Base-by-base conservation (phyloP, 1,284 basidiomycete species). In the Omphalotus olearius region DNA sequence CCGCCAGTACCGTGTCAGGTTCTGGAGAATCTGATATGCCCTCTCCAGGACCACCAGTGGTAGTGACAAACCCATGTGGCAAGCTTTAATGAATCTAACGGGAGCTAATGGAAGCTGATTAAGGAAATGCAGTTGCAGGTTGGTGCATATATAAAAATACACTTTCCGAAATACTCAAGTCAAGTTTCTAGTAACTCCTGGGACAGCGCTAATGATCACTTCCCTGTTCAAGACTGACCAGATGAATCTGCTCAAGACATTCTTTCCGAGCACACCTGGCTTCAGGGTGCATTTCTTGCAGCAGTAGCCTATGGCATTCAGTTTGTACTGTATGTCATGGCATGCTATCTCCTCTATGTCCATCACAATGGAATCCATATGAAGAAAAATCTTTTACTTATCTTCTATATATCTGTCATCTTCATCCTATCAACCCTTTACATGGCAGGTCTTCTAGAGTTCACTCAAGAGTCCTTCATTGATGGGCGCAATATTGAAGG, bases 401-500 rank as follows among this genome's bases (percentile, higher is more conserved):
- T 63, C 3, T 42, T 48, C 7, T 69, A 64, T 54, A 62, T 64
- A 13, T 37, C 45, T 7, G 25, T 59, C 4, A 50, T 69, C 13
- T 66, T 67, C 50, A 28, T 56, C 23, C 57, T 65, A 18, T 59
- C 58, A n/a, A 65, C 64, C 2, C 35, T 69, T 40, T 54, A 58
- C 44, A 33, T 63, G n/a, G 52, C 54, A 7, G 55, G 46, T 2
- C 40, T 58, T 4, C 25, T 57, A 9, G 41, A 62, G 26, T 63
- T 66, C 51, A 60, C 60, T 0, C 63, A 68, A 49, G 47, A 60
- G 20, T 52, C 59, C 30, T 71, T 62, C 52, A 62, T 70, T 37
- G 64, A 68, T 54, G 58, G 63, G 36, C 59, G 68, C 3, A 61
- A 64, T 40, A 66, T 61, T 42, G 64, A 64, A 18, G 68, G 68